Evolutionary conservation across 2,329 filamentous ascomycete species (phyloP).

Genomic region (Capronia coronata): DNA sequence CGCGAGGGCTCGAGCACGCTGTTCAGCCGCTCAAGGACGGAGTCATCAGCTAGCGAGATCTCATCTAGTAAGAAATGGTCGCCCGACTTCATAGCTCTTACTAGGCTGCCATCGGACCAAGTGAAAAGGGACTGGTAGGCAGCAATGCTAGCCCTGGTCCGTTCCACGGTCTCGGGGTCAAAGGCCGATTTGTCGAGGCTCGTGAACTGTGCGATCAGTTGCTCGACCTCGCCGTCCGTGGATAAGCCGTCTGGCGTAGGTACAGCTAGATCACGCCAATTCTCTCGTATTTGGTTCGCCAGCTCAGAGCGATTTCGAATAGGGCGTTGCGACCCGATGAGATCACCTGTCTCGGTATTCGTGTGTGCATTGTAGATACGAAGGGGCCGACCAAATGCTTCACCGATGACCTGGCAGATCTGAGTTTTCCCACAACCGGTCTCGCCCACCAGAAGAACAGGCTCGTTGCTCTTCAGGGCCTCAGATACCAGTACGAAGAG

Average conservation of each 20-base stretch:
- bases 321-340: conserved; percentile 91
- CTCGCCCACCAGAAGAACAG: conserved; percentile 88
- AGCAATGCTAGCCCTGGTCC: conserved; percentile 44
- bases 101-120: conserved; percentile 90
- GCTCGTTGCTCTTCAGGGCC: conserved; percentile 83
- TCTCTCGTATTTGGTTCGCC: conserved; percentile 57
- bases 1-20: conserved; percentile 87
- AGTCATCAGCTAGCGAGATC: conserved; percentile 95
- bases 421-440: conserved; percentile 98
- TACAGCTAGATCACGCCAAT: conserved; percentile 45
- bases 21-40: conserved; percentile 90
- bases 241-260: conserved; percentile 31
- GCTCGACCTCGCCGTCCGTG: conserved; percentile 31
- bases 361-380: conserved; percentile 96
- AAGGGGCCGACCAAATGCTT: conserved; percentile 67
- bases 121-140: conserved; percentile 85
- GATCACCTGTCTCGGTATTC: conserved; percentile 93
- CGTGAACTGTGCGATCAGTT: conserved; percentile 21
- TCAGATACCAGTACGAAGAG: conserved; percentile 83
- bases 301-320: conserved; percentile 76
- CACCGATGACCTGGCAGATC: conserved; percentile 84
- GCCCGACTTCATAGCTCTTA: conserved; percentile 85
- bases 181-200: conserved; percentile 32
- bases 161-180: conserved; percentile 43
- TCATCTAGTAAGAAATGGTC: conserved; percentile 93